These are phyloP conservation scores for Vigna unguiculata DNA, from an alignment of 306 rosid genomes.

Conservation along the genomic window DNA sequence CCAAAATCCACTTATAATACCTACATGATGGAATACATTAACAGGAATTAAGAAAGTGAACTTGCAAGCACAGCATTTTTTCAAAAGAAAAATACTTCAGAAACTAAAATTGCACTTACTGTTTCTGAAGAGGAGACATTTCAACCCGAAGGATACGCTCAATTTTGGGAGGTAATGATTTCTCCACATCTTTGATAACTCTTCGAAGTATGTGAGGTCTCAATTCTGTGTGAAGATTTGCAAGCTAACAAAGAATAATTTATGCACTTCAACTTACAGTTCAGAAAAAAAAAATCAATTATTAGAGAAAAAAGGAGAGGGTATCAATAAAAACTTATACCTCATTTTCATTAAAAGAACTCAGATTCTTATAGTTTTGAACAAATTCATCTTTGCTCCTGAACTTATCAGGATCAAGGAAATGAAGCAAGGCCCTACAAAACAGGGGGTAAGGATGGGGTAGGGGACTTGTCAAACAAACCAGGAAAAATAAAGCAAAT, in stretches of 20 bases:
- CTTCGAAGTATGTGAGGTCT: constrained; percentile 98
- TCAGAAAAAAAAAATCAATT: constrained; percentile 24
- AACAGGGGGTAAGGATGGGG: not conserved
- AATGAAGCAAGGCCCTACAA: constrained; percentile 96
- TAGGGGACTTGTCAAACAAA: not conserved
- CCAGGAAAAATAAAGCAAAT: constrained; percentile 1
- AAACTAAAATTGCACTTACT: constrained; percentile 59
- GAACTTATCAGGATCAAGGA: constrained; percentile 89
- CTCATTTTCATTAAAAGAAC: constrained; percentile 98
- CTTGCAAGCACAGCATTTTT: constrained; percentile 3
- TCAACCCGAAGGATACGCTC: constrained; percentile 98
- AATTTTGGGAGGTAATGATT: constrained; percentile 97
- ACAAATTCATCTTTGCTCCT: constrained; percentile 93
- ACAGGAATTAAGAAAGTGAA: constrained; percentile 40
- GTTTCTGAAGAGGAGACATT: constrained; percentile 99
- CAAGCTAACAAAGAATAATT: constrained; percentile 68
- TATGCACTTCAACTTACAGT: constrained; percentile 30
- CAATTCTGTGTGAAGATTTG: constrained; percentile 96
- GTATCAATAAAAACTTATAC: constrained; percentile 48
- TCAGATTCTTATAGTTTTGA: constrained; percentile 95
- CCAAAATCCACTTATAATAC: constrained; percentile 99
- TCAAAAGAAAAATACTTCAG: constrained; percentile 7
- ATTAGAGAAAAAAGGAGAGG: constrained; percentile 2
- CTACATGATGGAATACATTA: constrained; percentile 53
- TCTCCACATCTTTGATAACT: constrained; percentile 99